Evolutionary conservation across 2,329 filamentous ascomycete species (phyloP).

Genomic region (Coniochaeta prunicola): DNA sequence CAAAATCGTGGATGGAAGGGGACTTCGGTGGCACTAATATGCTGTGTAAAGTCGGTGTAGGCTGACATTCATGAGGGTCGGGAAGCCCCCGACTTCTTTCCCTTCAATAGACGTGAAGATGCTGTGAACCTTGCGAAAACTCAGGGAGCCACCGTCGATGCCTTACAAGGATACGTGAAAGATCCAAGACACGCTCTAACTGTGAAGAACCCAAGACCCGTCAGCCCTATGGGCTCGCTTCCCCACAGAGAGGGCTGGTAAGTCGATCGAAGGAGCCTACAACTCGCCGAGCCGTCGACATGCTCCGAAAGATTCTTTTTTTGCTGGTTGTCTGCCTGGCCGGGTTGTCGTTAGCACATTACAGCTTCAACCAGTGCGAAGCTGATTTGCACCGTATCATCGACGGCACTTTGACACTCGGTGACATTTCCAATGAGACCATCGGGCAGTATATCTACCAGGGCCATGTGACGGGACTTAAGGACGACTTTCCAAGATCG

Average conservation of each 20-base stretch:
- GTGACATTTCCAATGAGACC: slow-evolving; percentile 1
- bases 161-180: not conserved
- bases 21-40: not conserved
- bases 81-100: not conserved
- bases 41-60: not conserved
- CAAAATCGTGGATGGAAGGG: not conserved
- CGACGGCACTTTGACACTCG: not conserved
- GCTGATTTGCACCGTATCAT: not conserved
- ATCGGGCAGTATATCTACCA: slow-evolving; percentile 1
- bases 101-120: not conserved
- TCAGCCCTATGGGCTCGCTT: not conserved
- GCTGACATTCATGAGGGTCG: not conserved
- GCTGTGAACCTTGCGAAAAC: not conserved
- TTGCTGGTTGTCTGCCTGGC: not conserved
- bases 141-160: not conserved
- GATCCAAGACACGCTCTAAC: not conserved
- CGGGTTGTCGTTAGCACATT: not conserved
- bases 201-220: not conserved
- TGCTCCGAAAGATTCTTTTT: not conserved
- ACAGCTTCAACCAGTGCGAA: slow-evolving; percentile 3
- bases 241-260: not conserved
- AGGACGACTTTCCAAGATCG: not conserved
- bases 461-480: slow-evolving; percentile 2
- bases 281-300: not conserved
- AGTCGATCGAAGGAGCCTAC: not conserved